Evolutionary conservation across 1,139 yeast species (phyloP).

Genomic region (Kluyveromyces marxianus): DNA sequence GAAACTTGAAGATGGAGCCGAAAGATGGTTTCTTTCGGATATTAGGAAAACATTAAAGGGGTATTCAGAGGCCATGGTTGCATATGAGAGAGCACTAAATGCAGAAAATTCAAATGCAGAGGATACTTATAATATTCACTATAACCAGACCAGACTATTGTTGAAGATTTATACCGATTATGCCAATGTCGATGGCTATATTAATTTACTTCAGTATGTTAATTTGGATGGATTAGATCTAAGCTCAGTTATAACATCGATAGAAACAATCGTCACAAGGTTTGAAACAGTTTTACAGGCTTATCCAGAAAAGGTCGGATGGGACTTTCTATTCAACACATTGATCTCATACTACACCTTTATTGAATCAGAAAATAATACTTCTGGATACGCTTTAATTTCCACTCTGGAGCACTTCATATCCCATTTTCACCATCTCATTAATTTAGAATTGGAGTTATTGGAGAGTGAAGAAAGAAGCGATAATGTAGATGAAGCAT

Average conservation of each 20-base stretch:
- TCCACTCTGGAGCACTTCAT: constrained; percentile 14
- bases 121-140: constrained; percentile 22
- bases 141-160: constrained; percentile 26
- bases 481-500: neutral
- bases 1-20: constrained; percentile 29
- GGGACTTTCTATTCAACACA: constrained; percentile 30
- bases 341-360: constrained; percentile 21
- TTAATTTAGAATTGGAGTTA: constrained; percentile 1
- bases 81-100: constrained; percentile 23
- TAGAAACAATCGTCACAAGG: constrained; percentile 18
- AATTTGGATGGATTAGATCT: constrained; percentile 20
- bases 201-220: constrained; percentile 25
- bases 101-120: constrained; percentile 13
- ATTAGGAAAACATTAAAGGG: constrained; percentile 25
- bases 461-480: neutral
- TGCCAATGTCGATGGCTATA: constrained; percentile 24
- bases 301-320: constrained; percentile 18
- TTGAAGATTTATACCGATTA: constrained; percentile 27
- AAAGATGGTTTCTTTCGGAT: constrained; percentile 30
- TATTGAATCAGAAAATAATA: constrained; percentile 19
- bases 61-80: constrained; percentile 21
- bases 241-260: constrained; percentile 11
- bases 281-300: constrained; percentile 18
- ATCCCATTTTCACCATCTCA: constrained; percentile 1
- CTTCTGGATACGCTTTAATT: constrained; percentile 13